Conservation (phyloP, 345 rosid genomes). For the Aethionema arabicum region DNA sequence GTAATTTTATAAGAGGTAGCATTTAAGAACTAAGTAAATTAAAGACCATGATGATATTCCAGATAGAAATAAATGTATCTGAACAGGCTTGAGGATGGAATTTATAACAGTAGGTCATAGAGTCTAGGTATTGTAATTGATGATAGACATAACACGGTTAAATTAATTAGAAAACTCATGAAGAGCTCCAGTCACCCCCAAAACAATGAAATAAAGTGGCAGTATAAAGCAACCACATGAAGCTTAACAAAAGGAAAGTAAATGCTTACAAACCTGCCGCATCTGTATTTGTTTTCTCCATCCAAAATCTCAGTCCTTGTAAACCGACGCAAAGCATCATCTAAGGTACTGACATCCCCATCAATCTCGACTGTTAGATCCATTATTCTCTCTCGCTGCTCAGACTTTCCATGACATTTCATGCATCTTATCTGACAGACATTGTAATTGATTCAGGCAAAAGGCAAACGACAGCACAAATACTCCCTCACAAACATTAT, state of each 20-base stretch:
- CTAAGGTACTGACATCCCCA: conserved; percentile 82
- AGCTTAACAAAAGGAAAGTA: conserved; percentile 17
- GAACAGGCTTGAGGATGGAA: conserved; percentile 4
- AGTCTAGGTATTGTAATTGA: conserved; percentile 14
- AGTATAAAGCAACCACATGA: neutral
- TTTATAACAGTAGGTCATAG: conserved; percentile 2
- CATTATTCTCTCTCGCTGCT: conserved; percentile 90
- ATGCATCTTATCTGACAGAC: conserved; percentile 73
- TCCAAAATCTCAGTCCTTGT: conserved; percentile 85
- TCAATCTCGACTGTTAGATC: conserved; percentile 96
- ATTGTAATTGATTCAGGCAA: conserved; percentile 5
- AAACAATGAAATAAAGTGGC: conserved; percentile 8
- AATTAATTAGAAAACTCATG: conserved; percentile 4
- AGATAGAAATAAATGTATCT: neutral
- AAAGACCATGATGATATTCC: conserved; percentile 8
- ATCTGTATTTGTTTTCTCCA: conserved; percentile 93
- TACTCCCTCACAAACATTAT: conserved; percentile 13
- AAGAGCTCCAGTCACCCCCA: conserved; percentile 13
- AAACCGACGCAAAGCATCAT: conserved; percentile 85
- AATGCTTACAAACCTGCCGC: conserved; percentile 65
- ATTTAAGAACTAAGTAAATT: conserved; percentile 17
- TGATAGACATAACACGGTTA: conserved; percentile 5
- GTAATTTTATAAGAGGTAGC: conserved; percentile 5
- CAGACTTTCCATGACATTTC: conserved; percentile 85
- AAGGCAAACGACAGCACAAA: conserved; percentile 22